Percentiles rank a stretch among this genome's conserved stretches.
Conservation (phyloP, 163 green algal species). For the Prototheca cutis region DNA sequence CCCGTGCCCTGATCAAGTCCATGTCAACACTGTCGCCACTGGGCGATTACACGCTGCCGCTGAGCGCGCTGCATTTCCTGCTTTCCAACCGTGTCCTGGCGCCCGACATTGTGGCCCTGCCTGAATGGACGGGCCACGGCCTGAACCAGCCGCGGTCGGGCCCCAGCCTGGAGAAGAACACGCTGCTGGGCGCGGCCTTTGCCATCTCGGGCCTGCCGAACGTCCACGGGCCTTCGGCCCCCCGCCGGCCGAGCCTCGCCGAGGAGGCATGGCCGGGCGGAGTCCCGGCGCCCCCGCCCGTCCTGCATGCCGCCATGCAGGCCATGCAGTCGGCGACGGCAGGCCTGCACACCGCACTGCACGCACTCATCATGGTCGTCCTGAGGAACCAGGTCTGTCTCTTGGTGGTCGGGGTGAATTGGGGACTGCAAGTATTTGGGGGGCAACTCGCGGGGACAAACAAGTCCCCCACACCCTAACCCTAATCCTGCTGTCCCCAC, state of each 20-base stretch:
- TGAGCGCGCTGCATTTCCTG: too few relatives aligned
- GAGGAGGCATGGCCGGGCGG: slow-evolving; percentile 47
- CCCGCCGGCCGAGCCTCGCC: slow-evolving; percentile 23
- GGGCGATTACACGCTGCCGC: too few relatives aligned
- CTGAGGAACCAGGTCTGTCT: slow-evolving; percentile 23
- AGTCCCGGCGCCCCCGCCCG: slow-evolving; percentile 17
- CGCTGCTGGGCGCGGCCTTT: slow-evolving; percentile 65
- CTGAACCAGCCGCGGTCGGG: too few relatives aligned
- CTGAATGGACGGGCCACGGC: slow-evolving; percentile 24
- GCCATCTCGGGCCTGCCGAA: slow-evolving; percentile 49
- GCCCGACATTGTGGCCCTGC: not conserved
- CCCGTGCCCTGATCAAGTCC: not conserved
- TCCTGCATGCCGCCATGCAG: slow-evolving; percentile 33
- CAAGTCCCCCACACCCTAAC: too few relatives aligned
- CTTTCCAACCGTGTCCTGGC: not conserved
- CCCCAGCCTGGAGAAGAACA: slow-evolving; percentile 31
- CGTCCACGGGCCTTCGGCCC: slow-evolving; percentile 1
- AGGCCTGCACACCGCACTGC: slow-evolving; percentile 47
- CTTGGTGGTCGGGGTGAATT: too few relatives aligned
- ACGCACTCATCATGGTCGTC: slow-evolving; percentile 51
- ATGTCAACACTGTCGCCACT: not conserved
- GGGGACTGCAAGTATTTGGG: too few relatives aligned
- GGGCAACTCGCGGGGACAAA: too few relatives aligned
- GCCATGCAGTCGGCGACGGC: slow-evolving; percentile 44
- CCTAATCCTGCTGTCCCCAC: too few relatives aligned